These are phyloP conservation scores for Ascochyta koolunga DNA, from an alignment of 2,329 filamentous ascomycete genomes.

Conservation along the genomic window DNA sequence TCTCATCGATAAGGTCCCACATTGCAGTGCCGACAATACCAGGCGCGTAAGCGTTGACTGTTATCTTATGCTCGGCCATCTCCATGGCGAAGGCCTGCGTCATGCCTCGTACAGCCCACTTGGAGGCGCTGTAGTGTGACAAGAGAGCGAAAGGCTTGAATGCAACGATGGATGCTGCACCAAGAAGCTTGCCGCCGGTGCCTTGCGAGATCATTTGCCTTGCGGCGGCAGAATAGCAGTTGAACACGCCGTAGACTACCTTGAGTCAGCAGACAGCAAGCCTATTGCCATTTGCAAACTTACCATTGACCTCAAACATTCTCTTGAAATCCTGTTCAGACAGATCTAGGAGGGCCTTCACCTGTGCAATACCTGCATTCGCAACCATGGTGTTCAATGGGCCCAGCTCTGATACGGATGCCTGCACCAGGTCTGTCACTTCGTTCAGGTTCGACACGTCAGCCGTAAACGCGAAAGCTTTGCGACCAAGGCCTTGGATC, in stretches of 20 bases:
- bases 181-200: constrained; percentile 56
- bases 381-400: constrained; percentile 62
- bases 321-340: constrained; percentile 62
- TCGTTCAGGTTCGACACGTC: constrained; percentile 65
- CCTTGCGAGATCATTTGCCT: constrained; percentile 69
- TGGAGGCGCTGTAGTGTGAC: constrained; percentile 68
- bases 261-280: not conserved
- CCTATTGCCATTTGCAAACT: not conserved
- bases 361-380: constrained; percentile 67
- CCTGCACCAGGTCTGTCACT: constrained; percentile 60
- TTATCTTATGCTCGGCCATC: constrained; percentile 68
- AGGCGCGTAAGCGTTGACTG: constrained; percentile 70
- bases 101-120: constrained; percentile 70
- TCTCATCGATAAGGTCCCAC: constrained; percentile 72
- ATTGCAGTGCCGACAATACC: constrained; percentile 71
- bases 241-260: constrained; percentile 65
- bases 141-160: constrained; percentile 66
- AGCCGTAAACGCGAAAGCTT: constrained; percentile 61
- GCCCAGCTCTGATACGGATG: constrained; percentile 60
- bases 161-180: constrained; percentile 60
- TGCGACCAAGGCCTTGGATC: constrained; percentile 59
- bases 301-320: constrained; percentile 67
- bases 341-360: constrained; percentile 62
- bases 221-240: constrained; percentile 68
- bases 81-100: constrained; percentile 72